These are phyloP conservation scores for Leishmania tarentolae DNA, from an alignment of 208 protist species.

Conservation along the genomic window DNA sequence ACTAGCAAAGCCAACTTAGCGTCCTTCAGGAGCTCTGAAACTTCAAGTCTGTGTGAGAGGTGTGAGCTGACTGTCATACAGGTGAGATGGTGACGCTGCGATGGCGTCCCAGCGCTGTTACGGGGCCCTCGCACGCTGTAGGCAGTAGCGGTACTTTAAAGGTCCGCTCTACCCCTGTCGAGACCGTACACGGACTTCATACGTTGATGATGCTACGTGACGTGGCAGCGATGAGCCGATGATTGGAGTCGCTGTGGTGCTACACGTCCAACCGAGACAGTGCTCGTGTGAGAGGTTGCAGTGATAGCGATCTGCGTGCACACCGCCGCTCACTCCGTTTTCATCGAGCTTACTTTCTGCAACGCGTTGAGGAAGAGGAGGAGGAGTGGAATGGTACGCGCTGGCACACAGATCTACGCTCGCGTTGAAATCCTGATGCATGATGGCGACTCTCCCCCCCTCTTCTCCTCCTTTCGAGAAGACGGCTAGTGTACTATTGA, in stretches of 20 bases:
- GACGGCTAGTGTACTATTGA: background rate
- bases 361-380: background rate
- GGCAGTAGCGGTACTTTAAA: background rate
- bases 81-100: too few species aligned
- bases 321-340: background rate
- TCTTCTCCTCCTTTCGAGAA: too few species aligned
- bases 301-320: background rate
- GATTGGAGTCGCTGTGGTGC: slow-evolving; percentile 37
- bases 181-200: slow-evolving; percentile 56
- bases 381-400: background rate
- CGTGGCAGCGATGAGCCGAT: slow-evolving; percentile 32
- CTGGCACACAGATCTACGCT: background rate
- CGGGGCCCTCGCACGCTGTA: background rate
- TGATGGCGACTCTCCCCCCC: background rate
- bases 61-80: too few species aligned
- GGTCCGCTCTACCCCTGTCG: background rate
- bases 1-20: slow-evolving; percentile 64
- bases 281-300: background rate
- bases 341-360: background rate
- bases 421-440: background rate
- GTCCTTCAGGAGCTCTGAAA: too few species aligned
- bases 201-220: slow-evolving; percentile 41
- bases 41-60: too few species aligned
- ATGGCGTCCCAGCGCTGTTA: slow-evolving; percentile 15
- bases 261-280: background rate